Evolutionary conservation across 202 grass and related monocot genomes (phyloP), one percentile per base, ranked within the genome.

Genomic region (Zoysia matrella): DNA sequence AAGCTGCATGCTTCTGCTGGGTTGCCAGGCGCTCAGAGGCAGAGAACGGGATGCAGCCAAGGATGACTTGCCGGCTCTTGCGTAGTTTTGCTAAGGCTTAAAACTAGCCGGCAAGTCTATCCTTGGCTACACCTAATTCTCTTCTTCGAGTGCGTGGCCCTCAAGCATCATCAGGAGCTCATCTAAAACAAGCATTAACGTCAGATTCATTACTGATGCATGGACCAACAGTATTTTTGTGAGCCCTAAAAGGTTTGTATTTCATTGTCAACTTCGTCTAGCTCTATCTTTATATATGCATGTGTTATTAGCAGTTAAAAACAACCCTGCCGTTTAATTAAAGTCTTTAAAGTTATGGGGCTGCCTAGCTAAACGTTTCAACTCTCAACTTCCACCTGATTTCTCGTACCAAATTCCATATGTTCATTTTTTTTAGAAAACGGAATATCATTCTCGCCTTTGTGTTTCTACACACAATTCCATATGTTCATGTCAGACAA

Each of bases 41-140:
- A 88, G 90, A 98, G 90, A 94, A 78, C 66, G 50, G 92, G 88
- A 88, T 94, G 92, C 95, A 95, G 95, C 95, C 95, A 95, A 98
- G 92, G 95, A 98, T 98, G 92, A 95, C 95, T 90, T 98, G 95
- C 95, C 90, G 95, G 86, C 76, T 88, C 76, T 52, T 64, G 39
- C 53, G 42, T 18, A 56, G 22, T 36, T 87, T 73, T 52, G 63
- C 51, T 71, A 46, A 73, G 49, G 77, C 75, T 73, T 75, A 16
- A 61, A 55, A 15, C 11, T 91, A 84, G 83, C 71, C 80, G 96
- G 96, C 96, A 93, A 87, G 96, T 89, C 76, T 84, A 89, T 95
- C 92, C 88, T 92, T 94, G 92, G 94, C 94, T 97, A 97, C 92
- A 92, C 75, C 81, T 92, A 76, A 78, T 67, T 97, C 90, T 91